Evolutionary conservation across 768 basidiomycete genomes (phyloP).

Genomic region (Pleurotus ostreatus): DNA sequence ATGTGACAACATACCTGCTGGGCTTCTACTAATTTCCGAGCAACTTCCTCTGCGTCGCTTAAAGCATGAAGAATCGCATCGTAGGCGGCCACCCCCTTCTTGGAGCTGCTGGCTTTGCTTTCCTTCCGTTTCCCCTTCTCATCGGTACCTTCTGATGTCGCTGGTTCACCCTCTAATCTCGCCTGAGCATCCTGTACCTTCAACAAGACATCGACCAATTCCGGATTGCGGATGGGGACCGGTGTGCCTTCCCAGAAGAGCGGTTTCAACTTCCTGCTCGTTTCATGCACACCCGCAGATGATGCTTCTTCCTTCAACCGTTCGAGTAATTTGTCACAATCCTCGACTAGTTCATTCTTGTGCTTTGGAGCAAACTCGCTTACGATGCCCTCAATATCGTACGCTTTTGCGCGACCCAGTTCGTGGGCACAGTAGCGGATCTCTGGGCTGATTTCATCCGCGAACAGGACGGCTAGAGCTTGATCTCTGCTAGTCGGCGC

Average conservation of each 20-base stretch:
- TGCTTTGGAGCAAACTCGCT: conserved; percentile 55
- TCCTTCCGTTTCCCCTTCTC: conserved; percentile 21
- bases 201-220: conserved; percentile 83
- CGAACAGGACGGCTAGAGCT: conserved; percentile 78
- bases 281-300: conserved; percentile 29
- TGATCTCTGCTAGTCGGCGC: conserved; percentile 80
- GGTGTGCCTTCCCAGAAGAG: conserved; percentile 79
- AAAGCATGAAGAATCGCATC: conserved; percentile 81
- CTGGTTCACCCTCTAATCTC: conserved; percentile 40
- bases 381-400: conserved; percentile 77
- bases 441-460: conserved; percentile 86
- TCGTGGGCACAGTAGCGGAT: conserved; percentile 92
- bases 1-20: conserved; percentile 57
- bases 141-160: conserved; percentile 20
- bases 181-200: conserved; percentile 77
- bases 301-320: conserved; percentile 43
- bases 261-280: conserved; percentile 51
- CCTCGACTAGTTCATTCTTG: conserved; percentile 58
- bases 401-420: conserved; percentile 71
- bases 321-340: conserved; percentile 51
- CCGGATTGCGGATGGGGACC: conserved; percentile 85
- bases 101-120: conserved; percentile 39
- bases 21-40: conserved; percentile 75
- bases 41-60: conserved; percentile 86
- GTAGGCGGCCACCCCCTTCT: conserved; percentile 80